Evolutionary conservation across 202 grass and related monocot genomes (phyloP).

Genomic region (Dendrocalamus latiflorus): DNA sequence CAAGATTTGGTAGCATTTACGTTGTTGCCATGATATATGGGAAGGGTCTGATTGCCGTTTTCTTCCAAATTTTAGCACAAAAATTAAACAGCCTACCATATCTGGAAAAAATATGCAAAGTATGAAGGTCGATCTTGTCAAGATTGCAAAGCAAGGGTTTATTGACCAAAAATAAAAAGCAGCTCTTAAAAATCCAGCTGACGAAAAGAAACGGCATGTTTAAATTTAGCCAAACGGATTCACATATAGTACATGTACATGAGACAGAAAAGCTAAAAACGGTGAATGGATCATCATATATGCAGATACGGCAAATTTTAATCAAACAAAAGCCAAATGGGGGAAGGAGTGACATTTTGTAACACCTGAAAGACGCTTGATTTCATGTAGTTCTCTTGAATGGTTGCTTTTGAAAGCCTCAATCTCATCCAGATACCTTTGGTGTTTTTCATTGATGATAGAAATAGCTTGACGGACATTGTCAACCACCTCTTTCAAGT

Average conservation of each 20-base stretch:
- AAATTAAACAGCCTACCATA: not conserved
- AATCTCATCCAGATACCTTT: constrained; percentile 66
- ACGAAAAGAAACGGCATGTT: not conserved
- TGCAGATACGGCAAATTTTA: not conserved
- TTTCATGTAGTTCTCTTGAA: constrained; percentile 66
- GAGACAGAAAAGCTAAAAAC: not conserved
- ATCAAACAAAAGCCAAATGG: not conserved
- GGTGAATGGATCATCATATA: not conserved
- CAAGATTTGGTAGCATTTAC: not conserved
- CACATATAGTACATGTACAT: not conserved
- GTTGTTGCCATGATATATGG: not conserved
- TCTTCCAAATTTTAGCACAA: not conserved
- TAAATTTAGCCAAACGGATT: not conserved
- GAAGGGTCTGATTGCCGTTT: not conserved
- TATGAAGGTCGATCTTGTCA: not conserved
- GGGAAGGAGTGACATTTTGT: constrained; percentile 19
- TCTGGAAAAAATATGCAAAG: constrained; percentile 5
- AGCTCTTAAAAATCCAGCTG: not conserved
- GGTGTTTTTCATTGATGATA: constrained; percentile 65
- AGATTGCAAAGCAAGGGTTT: not conserved
- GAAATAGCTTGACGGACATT: constrained; percentile 63
- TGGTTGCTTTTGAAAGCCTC: constrained; percentile 49
- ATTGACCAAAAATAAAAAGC: not conserved
- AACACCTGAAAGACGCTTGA: constrained; percentile 79
- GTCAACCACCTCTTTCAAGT: constrained; percentile 57